Base-by-base conservation (phyloP, 2,329 filamentous ascomycete species). In the Simplicillium sp. region DNA sequence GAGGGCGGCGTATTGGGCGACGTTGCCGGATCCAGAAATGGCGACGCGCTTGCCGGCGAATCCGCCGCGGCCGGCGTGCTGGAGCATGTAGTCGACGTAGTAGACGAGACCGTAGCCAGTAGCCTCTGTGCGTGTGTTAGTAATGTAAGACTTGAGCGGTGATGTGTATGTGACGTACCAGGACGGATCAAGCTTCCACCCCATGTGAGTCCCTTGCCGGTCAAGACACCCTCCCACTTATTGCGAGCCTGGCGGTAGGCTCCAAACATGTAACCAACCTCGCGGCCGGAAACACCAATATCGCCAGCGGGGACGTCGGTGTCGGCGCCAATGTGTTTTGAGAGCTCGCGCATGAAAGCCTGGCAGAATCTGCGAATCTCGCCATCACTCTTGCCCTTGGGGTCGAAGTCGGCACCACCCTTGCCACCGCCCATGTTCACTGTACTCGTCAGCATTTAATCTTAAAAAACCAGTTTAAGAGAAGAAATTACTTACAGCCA, bases 341-440 rank as follows among this genome's bases (percentile, higher is more conserved):
- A 84, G 48, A 98, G 80, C 74, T 96, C 87, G 54, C 81, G 82
- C 92, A 97, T 97, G 75, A 97, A 98, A 45, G 88, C 70, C 50
- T 84, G 80, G 73, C 90, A 97, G 78, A 98, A 97, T 61, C 87
- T 86, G 59, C 92, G 86, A 70, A 97, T 97, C 77, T 97, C 92
- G 64, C 80, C 85, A 69, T 98, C 89, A 42, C 83, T 85, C 79
- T 96, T 97, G 72, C 88, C 89, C 80, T 97, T 98, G 65, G 92
- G 92, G 69, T 97, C 88, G 65, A 98, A 97, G 74, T 97, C 92
- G 63, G 90, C 83, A 58, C 92, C 92, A 69, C 92, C 92, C 75
- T 97, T 97, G 59, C 85, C 92, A 70, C 92, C 92, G 51, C 92
- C 92, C 81, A 98, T 96, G 56, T 57, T 65, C 71, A 63, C 62